phyloP scores from a whole-genome alignment of 305 asterid genomes.

The Lippia alba region DNA sequence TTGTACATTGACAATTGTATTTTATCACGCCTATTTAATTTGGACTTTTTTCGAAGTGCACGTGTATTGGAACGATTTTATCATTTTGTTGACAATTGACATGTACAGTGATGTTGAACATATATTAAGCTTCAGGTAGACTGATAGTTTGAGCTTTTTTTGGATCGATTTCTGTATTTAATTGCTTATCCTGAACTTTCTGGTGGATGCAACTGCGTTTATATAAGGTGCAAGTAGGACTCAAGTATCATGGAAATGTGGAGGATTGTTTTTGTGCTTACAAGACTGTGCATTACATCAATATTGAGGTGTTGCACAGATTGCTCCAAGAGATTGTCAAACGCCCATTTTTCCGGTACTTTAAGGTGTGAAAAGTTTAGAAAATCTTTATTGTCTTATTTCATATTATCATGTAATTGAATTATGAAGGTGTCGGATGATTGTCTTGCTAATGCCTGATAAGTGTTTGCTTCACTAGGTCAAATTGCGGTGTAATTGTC shows the following conservation, averaged over 20 bases:
- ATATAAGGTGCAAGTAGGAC: slow-evolving; percentile 43
- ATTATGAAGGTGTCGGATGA: neutral
- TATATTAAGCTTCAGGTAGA: neutral
- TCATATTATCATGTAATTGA: slow-evolving; percentile 2
- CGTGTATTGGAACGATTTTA: no score
- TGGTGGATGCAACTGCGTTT: slow-evolving; percentile 20
- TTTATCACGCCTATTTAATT: neutral
- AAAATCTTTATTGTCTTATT: neutral
- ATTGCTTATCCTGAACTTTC: neutral
- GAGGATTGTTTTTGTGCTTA: slow-evolving; percentile 74
- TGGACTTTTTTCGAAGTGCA: neutral
- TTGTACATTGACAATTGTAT: neutral
- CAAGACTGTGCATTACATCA: slow-evolving; percentile 55
- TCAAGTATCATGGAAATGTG: slow-evolving; percentile 53
- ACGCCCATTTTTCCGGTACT: slow-evolving; percentile 70
- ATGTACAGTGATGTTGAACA: neutral
- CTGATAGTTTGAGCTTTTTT: slow-evolving; percentile 2
- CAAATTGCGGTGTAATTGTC: slow-evolving; percentile 86
- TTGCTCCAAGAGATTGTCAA: slow-evolving; percentile 59
- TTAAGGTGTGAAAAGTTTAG: slow-evolving; percentile 49
- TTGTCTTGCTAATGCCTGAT: slow-evolving; percentile 22
- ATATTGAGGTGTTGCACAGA: slow-evolving; percentile 56
- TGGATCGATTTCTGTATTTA: neutral
- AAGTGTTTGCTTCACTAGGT: slow-evolving; percentile 44
- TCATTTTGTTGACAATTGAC: no score